Conservation (phyloP, 805 yeast species). For the Cyberlindnera lachancei region DNA sequence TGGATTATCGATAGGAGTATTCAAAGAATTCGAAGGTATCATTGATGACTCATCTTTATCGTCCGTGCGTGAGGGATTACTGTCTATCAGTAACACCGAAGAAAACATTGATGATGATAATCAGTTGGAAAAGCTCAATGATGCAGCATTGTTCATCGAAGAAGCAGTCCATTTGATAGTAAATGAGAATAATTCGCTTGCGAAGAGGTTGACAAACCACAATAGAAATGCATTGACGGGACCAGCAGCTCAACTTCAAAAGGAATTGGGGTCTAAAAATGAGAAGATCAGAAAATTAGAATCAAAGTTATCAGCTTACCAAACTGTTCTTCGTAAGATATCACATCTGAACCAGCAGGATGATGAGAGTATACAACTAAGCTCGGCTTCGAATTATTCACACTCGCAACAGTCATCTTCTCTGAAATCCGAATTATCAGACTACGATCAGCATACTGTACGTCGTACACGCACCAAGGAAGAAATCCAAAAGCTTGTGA, state of each 20-base stretch:
- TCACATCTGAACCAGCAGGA: slow-evolving; percentile 1
- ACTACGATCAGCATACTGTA: background rate
- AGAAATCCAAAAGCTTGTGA: slow-evolving; percentile 3
- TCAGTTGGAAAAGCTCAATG: slow-evolving; percentile 6
- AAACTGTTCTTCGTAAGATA: slow-evolving; percentile 5
- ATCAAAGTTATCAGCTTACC: slow-evolving; percentile 6
- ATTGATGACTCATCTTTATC: slow-evolving; percentile 12
- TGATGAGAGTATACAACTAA: background rate
- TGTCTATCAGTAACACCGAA: background rate
- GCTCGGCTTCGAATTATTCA: background rate
- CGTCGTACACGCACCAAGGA: slow-evolving; percentile 1
- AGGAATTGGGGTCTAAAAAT: slow-evolving; percentile 6
- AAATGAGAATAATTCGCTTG: slow-evolving; percentile 10
- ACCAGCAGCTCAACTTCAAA: slow-evolving; percentile 8
- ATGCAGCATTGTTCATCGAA: slow-evolving; percentile 10
- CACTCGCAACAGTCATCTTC: slow-evolving; percentile 2
- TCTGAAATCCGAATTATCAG: background rate
- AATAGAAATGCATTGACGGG: slow-evolving; percentile 5
- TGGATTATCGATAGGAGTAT: slow-evolving; percentile 3
- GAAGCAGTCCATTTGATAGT: slow-evolving; percentile 13
- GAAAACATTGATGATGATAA: slow-evolving; percentile 4
- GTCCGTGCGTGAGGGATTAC: slow-evolving; percentile 7
- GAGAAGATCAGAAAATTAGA: slow-evolving; percentile 5
- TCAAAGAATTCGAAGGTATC: slow-evolving; percentile 12
- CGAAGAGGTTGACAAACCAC: slow-evolving; percentile 4